phyloP scores from a whole-genome alignment of 805 yeast species.

The Nakazawaea ishiwadae region DNA sequence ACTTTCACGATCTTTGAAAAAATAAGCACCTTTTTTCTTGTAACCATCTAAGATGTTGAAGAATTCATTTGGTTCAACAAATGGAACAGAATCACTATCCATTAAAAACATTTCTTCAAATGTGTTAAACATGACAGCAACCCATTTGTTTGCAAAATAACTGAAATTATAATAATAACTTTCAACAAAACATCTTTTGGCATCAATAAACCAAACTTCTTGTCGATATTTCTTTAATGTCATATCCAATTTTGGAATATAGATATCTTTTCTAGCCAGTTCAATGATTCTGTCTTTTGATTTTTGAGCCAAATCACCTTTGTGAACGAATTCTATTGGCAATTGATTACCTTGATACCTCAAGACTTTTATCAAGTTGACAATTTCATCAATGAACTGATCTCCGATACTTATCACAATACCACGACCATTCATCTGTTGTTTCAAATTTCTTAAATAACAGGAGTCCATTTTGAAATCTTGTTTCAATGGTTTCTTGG shows the following conservation, averaged over 20 bases:
- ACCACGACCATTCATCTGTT: conserved; percentile 40
- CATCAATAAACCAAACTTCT: conserved; percentile 29
- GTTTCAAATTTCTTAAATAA: conserved; percentile 25
- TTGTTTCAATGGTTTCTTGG: not conserved
- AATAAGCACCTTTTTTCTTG: conserved; percentile 32
- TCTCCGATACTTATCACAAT: conserved; percentile 50
- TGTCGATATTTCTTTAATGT: conserved; percentile 16
- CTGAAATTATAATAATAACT: conserved; percentile 22
- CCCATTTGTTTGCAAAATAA: conserved; percentile 39
- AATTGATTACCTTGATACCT: conserved; percentile 43
- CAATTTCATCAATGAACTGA: conserved; percentile 38
- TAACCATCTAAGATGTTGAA: conserved; percentile 30
- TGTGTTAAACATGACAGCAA: conserved; percentile 54
- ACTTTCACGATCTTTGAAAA: conserved; percentile 46
- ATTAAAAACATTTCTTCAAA: conserved; percentile 50
- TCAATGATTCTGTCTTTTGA: conserved; percentile 29
- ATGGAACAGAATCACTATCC: conserved; percentile 48
- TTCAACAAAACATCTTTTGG: conserved; percentile 23
- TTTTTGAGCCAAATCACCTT: conserved; percentile 31
- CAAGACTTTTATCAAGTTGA: conserved; percentile 42
- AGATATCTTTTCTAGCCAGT: conserved; percentile 27
- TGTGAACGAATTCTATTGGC: conserved; percentile 46
- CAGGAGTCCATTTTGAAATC: conserved; percentile 10
- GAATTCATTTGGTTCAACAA: conserved; percentile 31
- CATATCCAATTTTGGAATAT: conserved; percentile 3